These are phyloP conservation scores for Colletotrichum orbiculare DNA, from an alignment of 2,329 filamentous ascomycete genomes.

Conservation along the genomic window DNA sequence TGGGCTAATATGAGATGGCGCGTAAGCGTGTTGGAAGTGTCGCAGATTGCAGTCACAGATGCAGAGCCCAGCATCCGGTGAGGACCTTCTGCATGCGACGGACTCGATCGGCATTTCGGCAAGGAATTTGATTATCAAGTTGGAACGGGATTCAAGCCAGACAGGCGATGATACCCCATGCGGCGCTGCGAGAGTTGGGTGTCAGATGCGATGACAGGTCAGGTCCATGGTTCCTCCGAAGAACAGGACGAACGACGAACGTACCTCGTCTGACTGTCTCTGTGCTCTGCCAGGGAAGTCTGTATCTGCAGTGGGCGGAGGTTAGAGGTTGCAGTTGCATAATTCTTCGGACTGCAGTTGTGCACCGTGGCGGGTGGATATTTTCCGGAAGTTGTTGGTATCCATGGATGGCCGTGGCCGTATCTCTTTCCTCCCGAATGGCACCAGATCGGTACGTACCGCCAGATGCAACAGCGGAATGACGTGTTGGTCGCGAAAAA, in stretches of 20 bases:
- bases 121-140: not conserved
- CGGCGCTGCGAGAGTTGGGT: not conserved
- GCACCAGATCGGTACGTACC: slow-evolving; percentile 17
- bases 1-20: not conserved
- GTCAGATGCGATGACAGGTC: slow-evolving; percentile 30
- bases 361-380: not conserved
- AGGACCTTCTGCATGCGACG: not conserved
- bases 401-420: not conserved
- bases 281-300: too few species aligned
- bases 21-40: slow-evolving; percentile 7
- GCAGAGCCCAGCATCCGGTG: slow-evolving; percentile 3
- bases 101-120: not conserved
- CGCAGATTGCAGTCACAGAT: slow-evolving; percentile 1
- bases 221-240: not conserved
- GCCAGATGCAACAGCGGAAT: slow-evolving; percentile 15
- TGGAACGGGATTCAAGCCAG: slow-evolving; percentile 2
- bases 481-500: slow-evolving; percentile 13
- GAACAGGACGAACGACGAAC: slow-evolving; percentile 18
- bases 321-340: not conserved
- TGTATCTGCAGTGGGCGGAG: too few species aligned
- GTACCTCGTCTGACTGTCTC: too few species aligned
- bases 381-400: not conserved
- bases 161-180: slow-evolving; percentile 2
- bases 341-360: not conserved
- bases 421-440: not conserved